Conservation (phyloP, 192 early-diverging fungal species). For the Mortierella claussenii region DNA sequence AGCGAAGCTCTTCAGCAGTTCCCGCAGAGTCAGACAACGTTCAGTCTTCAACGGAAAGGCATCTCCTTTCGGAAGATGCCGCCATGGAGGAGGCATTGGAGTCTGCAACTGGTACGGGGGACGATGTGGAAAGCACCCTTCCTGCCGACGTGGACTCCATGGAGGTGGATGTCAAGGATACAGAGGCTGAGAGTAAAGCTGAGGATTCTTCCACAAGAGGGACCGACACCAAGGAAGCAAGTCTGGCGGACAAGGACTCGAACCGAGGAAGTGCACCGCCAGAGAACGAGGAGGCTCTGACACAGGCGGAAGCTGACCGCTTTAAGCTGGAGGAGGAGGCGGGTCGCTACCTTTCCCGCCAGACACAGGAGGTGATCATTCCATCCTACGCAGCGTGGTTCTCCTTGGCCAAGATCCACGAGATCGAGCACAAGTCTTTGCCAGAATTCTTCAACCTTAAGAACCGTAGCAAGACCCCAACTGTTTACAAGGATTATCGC, state of each 20-base stretch:
- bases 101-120: neutral
- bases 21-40: constrained; percentile 15
- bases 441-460: constrained; percentile 97
- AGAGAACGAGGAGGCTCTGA: constrained; percentile 29
- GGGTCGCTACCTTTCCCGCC: constrained; percentile 70
- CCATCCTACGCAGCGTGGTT: constrained; percentile 98
- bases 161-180: constrained; percentile 37
- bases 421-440: constrained; percentile 88
- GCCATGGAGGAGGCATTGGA: constrained; percentile 27
- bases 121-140: constrained; percentile 22
- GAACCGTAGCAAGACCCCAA: constrained; percentile 93
- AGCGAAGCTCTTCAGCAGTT: constrained; percentile 47
- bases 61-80: constrained; percentile 11
- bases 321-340: constrained; percentile 72
- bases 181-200: constrained; percentile 12
- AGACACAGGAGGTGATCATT: constrained; percentile 78
- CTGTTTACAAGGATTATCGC: constrained; percentile 93
- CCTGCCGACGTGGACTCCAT: constrained; percentile 28
- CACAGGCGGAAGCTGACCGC: constrained; percentile 48
- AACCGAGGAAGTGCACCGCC: constrained; percentile 44
- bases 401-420: constrained; percentile 78
- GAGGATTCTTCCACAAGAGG: constrained; percentile 21
- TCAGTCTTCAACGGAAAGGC: neutral
- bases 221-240: constrained; percentile 36
- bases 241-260: constrained; percentile 29